phyloP scores from a whole-genome alignment of 2,329 filamentous ascomycete genomes.

The Leptographium radiaticola region DNA sequence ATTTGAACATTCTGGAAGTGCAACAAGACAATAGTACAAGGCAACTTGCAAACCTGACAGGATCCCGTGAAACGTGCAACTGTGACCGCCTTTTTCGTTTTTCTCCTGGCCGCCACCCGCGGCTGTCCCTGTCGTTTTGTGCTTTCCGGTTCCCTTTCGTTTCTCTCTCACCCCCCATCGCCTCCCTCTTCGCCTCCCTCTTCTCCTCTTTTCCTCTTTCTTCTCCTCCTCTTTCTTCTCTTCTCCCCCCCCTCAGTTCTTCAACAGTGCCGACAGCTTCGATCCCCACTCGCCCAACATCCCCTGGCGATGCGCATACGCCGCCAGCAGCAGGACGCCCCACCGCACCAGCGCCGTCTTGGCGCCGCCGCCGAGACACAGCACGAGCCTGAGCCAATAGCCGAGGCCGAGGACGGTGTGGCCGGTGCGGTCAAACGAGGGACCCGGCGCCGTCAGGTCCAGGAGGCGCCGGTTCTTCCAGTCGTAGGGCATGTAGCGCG shows the following conservation, averaged over 20 bases:
- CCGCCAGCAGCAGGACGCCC: constrained; percentile 24
- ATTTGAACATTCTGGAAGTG: too few relatives aligned
- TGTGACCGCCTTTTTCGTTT: too few relatives aligned
- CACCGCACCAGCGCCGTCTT: constrained; percentile 40
- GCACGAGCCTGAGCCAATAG: constrained; percentile 41
- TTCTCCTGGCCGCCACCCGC: neutral
- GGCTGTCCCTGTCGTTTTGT: neutral
- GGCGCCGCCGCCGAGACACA: constrained; percentile 32
- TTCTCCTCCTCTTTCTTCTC: neutral
- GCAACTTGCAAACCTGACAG: too few relatives aligned
- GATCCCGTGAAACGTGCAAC: too few relatives aligned
- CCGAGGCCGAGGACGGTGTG: constrained; percentile 33
- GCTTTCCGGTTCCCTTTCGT: too few relatives aligned
- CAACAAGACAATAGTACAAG: too few relatives aligned
- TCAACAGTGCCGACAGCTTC: neutral
- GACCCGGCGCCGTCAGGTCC: constrained; percentile 30
- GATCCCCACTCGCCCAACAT: too few relatives aligned
- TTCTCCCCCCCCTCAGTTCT: neutral
- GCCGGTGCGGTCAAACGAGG: constrained; percentile 51
- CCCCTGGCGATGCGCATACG: constrained; percentile 7
- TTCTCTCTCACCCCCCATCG: too few relatives aligned
- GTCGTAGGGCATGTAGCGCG: constrained; percentile 55
- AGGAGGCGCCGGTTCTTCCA: constrained; percentile 30
- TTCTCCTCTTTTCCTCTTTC: neutral
- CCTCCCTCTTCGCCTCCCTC: neutral